Base-by-base conservation (phyloP, 176 grass and related monocot species). In the Calamus simplicifolius region DNA sequence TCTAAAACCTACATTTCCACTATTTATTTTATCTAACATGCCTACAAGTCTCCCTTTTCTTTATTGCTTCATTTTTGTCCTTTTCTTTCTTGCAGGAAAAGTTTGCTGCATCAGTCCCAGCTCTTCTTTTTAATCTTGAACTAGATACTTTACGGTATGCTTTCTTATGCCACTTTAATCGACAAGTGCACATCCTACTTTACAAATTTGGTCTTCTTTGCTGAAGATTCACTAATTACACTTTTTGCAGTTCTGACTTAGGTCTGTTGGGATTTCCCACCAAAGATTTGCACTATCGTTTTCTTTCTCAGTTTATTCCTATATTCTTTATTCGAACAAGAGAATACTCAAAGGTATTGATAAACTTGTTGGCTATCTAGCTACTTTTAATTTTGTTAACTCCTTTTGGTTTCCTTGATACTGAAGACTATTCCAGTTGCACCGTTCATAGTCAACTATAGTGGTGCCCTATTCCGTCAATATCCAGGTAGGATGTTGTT, bases 91-190 rank as follows among this genome's bases (percentile, higher is more conserved):
- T 76, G 53, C 81, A 97, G 92, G n/a, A 91, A 62, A 77, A 75
- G 16, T 91, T 91, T 70, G 87, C 86, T 62, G 49, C 78, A 79
- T 78, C 78, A 65, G 69, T 79, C 59, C 81, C 84, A 48, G 66
- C 81, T 7, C 75, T 97, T n/a, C n/a, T n/a, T n/a, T 97, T 97
- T 63, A 97, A 91, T 80, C 81, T 97, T 49, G 92, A 97, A 77
- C 62, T 97, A 64, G 87, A 91, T 67, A 97, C 92, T 16, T 64
- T 97, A 70, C 80, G 92, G 92, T 97, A 74, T 48, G 76, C 17
- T 7, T 64, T 50, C 3, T 65, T 43, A 43, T 7, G 35, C 35
- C 35, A 43, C 35, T 43, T 8, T 43, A 43, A 43, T 2, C 6
- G 12, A 43, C 35, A 12, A 43, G 12, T 43, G 6, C 6, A 10